Percentiles rank a stretch among this genome's conserved stretches.
Evolutionary conservation across 306 rosid species (phyloP).

Genomic region (Vigna radiata): DNA sequence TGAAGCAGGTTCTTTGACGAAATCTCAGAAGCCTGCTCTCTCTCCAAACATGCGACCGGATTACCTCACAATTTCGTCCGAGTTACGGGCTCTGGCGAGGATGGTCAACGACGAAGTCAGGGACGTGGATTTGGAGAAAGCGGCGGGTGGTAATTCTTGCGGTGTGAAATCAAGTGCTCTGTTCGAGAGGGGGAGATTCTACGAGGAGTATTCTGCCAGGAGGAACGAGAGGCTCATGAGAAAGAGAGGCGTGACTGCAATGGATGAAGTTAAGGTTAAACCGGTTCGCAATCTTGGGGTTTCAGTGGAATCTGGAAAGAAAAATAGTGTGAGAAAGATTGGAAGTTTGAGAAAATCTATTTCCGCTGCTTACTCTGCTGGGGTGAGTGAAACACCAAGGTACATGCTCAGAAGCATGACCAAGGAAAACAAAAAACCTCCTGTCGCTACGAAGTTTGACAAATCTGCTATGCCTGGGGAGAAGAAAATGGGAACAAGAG

Average conservation of each 20-base stretch:
- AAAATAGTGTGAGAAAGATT: constrained; percentile 60
- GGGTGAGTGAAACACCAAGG: constrained; percentile 69
- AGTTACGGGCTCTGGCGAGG: constrained; percentile 62
- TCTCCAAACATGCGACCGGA: constrained; percentile 63
- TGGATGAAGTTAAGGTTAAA: constrained; percentile 42
- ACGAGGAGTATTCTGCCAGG: constrained; percentile 83
- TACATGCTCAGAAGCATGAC: constrained; percentile 87
- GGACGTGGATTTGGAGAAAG: constrained; percentile 30
- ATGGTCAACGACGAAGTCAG: constrained; percentile 67
- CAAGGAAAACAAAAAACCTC: constrained; percentile 86
- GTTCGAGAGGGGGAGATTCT: constrained; percentile 81
- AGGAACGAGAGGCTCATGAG: constrained; percentile 89
- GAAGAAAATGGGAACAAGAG: constrained; percentile 48
- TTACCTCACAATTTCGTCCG: constrained; percentile 74
- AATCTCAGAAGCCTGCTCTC: constrained; percentile 55
- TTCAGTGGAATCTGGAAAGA: constrained; percentile 72
- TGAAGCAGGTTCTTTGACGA: constrained; percentile 66
- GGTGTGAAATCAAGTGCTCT: constrained; percentile 38
- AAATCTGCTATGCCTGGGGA: constrained; percentile 45
- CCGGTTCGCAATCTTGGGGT: constrained; percentile 62
- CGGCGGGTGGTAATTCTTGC: neutral
- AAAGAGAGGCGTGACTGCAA: constrained; percentile 53
- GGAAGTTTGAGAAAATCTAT: constrained; percentile 76
- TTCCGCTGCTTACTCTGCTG: constrained; percentile 63
- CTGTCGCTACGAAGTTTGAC: constrained; percentile 55